phyloP scores from a whole-genome alignment of 2,329 filamentous ascomycete genomes.

The Sphaerostilbella broomeana region DNA sequence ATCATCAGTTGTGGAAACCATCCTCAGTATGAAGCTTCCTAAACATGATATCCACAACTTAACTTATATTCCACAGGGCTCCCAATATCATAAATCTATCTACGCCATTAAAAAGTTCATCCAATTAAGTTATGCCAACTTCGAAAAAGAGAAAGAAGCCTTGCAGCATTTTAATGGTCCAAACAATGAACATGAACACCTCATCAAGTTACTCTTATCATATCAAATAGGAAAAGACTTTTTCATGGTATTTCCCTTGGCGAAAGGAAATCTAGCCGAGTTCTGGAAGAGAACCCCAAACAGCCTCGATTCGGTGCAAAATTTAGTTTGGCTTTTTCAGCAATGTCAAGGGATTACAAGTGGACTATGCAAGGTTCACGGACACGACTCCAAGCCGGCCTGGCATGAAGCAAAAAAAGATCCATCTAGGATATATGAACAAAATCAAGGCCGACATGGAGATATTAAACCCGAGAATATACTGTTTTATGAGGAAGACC shows the following conservation, averaged over 20 bases:
- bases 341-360: not conserved
- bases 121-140: not conserved
- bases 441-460: not conserved
- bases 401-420: no score
- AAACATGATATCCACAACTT: no score
- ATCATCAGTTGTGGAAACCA: not conserved
- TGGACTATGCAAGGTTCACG: not conserved
- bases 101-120: not conserved
- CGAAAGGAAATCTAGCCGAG: not conserved
- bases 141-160: not conserved
- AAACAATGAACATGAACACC: not conserved
- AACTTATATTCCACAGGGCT: not conserved
- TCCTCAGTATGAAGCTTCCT: not conserved
- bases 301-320: not conserved
- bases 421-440: no score
- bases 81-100: not conserved
- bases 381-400: no score
- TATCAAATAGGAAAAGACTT: not conserved
- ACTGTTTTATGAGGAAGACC: not conserved
- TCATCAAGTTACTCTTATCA: not conserved
- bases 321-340: not conserved
- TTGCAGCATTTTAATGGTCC: not conserved
- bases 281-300: not conserved
- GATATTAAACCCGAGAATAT: constrained; percentile 4
- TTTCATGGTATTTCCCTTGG: not conserved